phyloP scores from a whole-genome alignment of 2,329 filamentous ascomycete genomes.

The Apiospora rasikravindrae region DNA sequence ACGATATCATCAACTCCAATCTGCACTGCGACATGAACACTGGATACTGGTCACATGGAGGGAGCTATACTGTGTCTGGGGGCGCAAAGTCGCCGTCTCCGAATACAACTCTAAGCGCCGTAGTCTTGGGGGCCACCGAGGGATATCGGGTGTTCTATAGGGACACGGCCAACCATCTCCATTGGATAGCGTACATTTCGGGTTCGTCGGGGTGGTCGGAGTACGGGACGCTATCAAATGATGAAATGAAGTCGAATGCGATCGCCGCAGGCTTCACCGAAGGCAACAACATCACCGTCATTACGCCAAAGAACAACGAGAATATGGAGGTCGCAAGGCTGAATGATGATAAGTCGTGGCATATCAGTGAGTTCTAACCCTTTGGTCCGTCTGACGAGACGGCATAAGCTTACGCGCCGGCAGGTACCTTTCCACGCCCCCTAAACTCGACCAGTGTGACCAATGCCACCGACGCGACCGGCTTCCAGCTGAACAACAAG shows the following conservation, averaged over 20 bases:
- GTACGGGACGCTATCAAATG: slow-evolving; percentile 39
- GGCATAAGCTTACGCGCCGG: neutral
- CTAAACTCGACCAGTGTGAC: slow-evolving; percentile 34
- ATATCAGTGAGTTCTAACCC: slow-evolving; percentile 36
- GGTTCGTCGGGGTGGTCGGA: slow-evolving; percentile 36
- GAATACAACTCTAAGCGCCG: slow-evolving; percentile 38
- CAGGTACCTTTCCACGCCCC: slow-evolving; percentile 42
- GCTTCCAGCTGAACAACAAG: slow-evolving; percentile 28
- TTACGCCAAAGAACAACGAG: slow-evolving; percentile 38
- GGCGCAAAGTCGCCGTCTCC: slow-evolving; percentile 33
- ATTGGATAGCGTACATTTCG: slow-evolving; percentile 39
- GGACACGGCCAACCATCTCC: slow-evolving; percentile 38
- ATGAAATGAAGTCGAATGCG: slow-evolving; percentile 34
- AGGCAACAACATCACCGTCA: slow-evolving; percentile 41
- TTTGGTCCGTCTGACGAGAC: neutral
- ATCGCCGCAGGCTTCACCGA: slow-evolving; percentile 37
- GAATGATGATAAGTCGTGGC: slow-evolving; percentile 38
- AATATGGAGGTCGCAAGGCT: slow-evolving; percentile 41
- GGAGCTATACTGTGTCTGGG: slow-evolving; percentile 39
- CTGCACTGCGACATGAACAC: slow-evolving; percentile 42
- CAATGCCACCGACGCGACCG: slow-evolving; percentile 32
- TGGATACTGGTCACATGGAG: slow-evolving; percentile 38
- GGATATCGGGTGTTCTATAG: slow-evolving; percentile 48
- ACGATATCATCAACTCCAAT: slow-evolving; percentile 39
- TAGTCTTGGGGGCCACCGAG: slow-evolving; percentile 38